Conservation (phyloP, 805 yeast species). For the Nakazawaea ernobii region DNA sequence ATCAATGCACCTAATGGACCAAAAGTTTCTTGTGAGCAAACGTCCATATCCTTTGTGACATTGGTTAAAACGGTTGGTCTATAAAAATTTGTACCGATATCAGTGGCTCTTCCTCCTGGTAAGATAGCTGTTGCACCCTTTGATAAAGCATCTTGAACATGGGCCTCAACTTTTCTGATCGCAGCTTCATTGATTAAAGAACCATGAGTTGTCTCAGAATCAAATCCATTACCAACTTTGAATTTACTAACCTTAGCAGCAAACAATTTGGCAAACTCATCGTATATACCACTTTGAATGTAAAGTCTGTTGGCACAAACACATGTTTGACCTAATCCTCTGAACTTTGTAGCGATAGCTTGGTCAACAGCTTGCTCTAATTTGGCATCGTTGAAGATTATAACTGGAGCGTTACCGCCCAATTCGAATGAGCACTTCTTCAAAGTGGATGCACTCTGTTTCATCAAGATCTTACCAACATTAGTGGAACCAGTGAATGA, state of each 20-base stretch:
- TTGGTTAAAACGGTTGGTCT: slow-evolving; percentile 61
- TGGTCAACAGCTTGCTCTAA: slow-evolving; percentile 62
- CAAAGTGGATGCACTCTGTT: slow-evolving; percentile 53
- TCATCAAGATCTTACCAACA: slow-evolving; percentile 64
- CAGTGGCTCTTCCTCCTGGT: slow-evolving; percentile 54
- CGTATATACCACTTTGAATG: slow-evolving; percentile 59
- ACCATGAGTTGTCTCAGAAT: slow-evolving; percentile 60
- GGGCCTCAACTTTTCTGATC: slow-evolving; percentile 52
- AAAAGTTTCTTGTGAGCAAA: slow-evolving; percentile 70
- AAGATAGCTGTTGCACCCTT: slow-evolving; percentile 59
- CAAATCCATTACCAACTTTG: slow-evolving; percentile 59
- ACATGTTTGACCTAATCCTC: slow-evolving; percentile 80
- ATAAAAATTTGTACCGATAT: slow-evolving; percentile 58
- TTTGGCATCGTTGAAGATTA: slow-evolving; percentile 70
- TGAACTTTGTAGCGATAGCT: slow-evolving; percentile 60
- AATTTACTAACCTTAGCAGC: slow-evolving; percentile 38
- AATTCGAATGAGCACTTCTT: slow-evolving; percentile 70
- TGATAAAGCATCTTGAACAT: slow-evolving; percentile 58
- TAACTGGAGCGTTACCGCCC: slow-evolving; percentile 80
- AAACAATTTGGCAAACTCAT: slow-evolving; percentile 47
- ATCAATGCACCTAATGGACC: slow-evolving; percentile 76
- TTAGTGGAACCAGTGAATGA: slow-evolving; percentile 78
- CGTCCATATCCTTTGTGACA: slow-evolving; percentile 51
- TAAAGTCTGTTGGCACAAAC: slow-evolving; percentile 72
- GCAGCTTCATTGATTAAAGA: slow-evolving; percentile 66